Base-by-base conservation (phyloP, 306 rosid genomes). In the Cicer bijugum region DNA sequence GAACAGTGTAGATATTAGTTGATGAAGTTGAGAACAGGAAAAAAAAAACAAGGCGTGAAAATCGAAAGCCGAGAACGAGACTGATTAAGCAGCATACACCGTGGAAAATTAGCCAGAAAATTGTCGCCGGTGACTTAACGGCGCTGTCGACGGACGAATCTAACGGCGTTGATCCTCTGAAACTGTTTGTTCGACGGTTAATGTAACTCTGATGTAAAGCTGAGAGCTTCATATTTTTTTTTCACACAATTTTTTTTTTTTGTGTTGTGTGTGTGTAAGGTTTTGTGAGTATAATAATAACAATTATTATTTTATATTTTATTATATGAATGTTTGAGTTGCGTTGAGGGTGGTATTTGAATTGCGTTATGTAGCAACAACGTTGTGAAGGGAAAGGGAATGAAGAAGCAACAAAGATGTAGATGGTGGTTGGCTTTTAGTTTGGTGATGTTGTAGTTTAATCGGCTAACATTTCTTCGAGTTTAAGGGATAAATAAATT, bases 11-110 rank as follows among this genome's bases (percentile, higher is more conserved):
- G 80, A 88, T 87, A 42, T 86, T 88, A 11, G 86, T 47, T 0
- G 92, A 40, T 9, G 98, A 82, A 67, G 96, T 79, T 11, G 99
- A 91, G 72, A 95, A 85, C 75, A 95, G 79, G 33, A 95, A 83
- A 86, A 95, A 92, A 82, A 95, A 95, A n/a, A 95, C 97, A 1
- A 95, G 96, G 12, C 97, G 96, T 12, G 99, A 95, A 81, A 95
- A 95, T 48, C 99, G 90, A 85, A 88, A 95, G 17, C 99, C 99
- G 5, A 95, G 97, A 9, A 95, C 87, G 7, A 95, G 93, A 46
- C 99, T 95, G 16, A 95, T 84, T 33, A 95, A 85, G 77, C 99
- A 95, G 78, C 99, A 95, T n/a, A 95, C 85, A 0, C 92, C 96
- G 67, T 95, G 97, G 7, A 95, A 88, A 5, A 90, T 67, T 1